Evolutionary conservation across 2,329 filamentous ascomycete genomes (phyloP).

Genomic region (Arthrinium puccinioides): DNA sequence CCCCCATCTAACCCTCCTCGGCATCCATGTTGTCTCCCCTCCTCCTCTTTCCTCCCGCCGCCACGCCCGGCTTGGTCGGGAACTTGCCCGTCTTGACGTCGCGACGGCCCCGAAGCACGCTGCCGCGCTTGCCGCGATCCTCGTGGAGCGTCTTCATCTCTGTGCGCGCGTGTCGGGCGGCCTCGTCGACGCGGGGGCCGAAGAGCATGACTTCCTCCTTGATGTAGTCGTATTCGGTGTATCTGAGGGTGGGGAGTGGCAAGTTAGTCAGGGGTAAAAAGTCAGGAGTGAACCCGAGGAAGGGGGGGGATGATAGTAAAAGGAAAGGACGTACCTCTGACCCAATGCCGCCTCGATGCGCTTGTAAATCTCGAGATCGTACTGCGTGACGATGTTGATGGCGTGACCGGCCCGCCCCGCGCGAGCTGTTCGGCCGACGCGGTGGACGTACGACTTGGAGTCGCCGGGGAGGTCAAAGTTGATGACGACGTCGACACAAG

Average conservation of each 20-base stretch:
- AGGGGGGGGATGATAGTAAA: neutral
- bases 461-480: slow-evolving; percentile 82
- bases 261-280: neutral
- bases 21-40: slow-evolving; percentile 61
- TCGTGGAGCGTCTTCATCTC: slow-evolving; percentile 80
- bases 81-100: slow-evolving; percentile 32
- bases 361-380: slow-evolving; percentile 63
- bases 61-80: too few species aligned
- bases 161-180: slow-evolving; percentile 68
- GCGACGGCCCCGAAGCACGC: slow-evolving; percentile 35
- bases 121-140: slow-evolving; percentile 51
- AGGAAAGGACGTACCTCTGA: slow-evolving; percentile 51
- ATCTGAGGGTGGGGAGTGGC: neutral
- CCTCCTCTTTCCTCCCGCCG: too few species aligned
- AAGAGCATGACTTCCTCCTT: slow-evolving; percentile 86
- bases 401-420: slow-evolving; percentile 80
- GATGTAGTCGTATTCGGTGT: slow-evolving; percentile 54
- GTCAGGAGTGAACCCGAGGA: neutral
- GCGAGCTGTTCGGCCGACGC: slow-evolving; percentile 80
- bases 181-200: slow-evolving; percentile 70
- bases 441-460: slow-evolving; percentile 85
- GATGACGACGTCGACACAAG: slow-evolving; percentile 79
- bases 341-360: slow-evolving; percentile 78
- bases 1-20: slow-evolving; percentile 71
- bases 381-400: slow-evolving; percentile 77